Percentiles rank a stretch among this genome's conserved stretches.
Evolutionary conservation across 768 basidiomycete species (phyloP).

Genomic region (Neoboletus magnificus): DNA sequence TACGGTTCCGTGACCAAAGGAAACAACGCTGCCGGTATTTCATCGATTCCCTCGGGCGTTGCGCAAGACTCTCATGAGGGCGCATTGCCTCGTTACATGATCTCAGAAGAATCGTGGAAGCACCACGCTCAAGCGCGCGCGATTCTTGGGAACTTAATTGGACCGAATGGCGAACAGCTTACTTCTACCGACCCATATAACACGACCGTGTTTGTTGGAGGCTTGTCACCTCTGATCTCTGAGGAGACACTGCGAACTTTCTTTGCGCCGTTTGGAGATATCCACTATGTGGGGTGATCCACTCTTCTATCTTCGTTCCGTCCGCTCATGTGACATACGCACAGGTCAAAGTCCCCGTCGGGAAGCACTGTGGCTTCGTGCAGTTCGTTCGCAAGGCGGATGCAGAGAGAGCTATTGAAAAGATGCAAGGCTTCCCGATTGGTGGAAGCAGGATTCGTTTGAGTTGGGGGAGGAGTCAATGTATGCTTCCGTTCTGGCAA

Average conservation of each 20-base stretch:
- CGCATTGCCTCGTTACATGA: conserved; percentile 49
- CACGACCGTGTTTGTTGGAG: conserved; percentile 94
- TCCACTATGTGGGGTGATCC: conserved; percentile 69
- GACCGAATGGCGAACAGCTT: conserved; percentile 82
- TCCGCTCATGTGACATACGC: conserved; percentile 5
- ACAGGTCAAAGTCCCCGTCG: conserved; percentile 94
- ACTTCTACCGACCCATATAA: conserved; percentile 94
- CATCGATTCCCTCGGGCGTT: conserved; percentile 34
- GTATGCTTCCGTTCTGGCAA: conserved; percentile 34
- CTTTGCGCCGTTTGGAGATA: conserved; percentile 90
- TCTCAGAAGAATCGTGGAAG: conserved; percentile 78
- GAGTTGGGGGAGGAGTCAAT: conserved; percentile 94
- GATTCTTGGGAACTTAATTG: conserved; percentile 78
- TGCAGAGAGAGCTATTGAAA: conserved; percentile 89
- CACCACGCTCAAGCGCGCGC: conserved; percentile 82
- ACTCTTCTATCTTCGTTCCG: neutral
- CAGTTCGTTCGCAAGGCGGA: conserved; percentile 91
- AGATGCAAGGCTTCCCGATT: conserved; percentile 95
- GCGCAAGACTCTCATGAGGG: conserved; percentile 43
- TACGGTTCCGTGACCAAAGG: conserved; percentile 38
- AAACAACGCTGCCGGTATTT: conserved; percentile 23
- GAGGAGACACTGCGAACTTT: conserved; percentile 91
- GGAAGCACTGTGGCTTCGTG: conserved; percentile 94
- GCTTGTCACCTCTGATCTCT: conserved; percentile 80
- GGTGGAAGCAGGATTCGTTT: conserved; percentile 88